These are phyloP conservation scores for Knufia fluminis DNA, from an alignment of 2,329 filamentous ascomycete species.

Conservation along the genomic window DNA sequence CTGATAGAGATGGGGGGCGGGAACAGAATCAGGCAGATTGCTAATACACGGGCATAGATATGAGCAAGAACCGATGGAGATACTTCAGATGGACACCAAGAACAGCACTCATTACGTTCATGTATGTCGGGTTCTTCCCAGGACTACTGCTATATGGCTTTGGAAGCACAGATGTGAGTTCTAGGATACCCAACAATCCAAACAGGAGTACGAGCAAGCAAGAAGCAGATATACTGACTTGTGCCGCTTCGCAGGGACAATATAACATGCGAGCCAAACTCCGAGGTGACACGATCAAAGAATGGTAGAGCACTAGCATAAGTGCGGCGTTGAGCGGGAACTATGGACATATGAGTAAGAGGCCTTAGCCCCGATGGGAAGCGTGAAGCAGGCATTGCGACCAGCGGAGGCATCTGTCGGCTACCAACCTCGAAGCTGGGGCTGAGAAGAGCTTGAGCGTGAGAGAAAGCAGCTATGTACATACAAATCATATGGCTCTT, in stretches of 20 bases:
- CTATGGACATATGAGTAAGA: slow-evolving; percentile 21
- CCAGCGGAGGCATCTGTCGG: not conserved
- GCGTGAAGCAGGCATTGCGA: not conserved
- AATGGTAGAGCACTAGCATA: slow-evolving; percentile 49
- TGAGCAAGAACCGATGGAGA: slow-evolving; percentile 76
- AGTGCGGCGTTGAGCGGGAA: slow-evolving; percentile 1
- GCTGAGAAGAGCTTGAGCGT: not conserved
- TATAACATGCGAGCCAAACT: slow-evolving; percentile 79
- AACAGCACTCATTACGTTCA: slow-evolving; percentile 69
- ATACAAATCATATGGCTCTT: no score
- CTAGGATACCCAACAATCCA: not conserved
- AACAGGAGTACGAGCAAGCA: not conserved
- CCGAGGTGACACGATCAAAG: slow-evolving; percentile 71
- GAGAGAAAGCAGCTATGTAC: not conserved
- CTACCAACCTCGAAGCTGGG: not conserved
- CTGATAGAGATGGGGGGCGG: not conserved
- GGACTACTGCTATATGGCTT: slow-evolving; percentile 59
- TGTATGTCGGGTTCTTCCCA: slow-evolving; percentile 68
- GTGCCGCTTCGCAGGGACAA: slow-evolving; percentile 57
- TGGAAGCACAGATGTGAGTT: slow-evolving; percentile 77
- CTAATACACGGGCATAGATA: slow-evolving; percentile 29
- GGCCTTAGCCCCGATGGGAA: not conserved
- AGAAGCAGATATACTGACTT: not conserved
- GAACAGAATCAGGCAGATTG: not conserved
- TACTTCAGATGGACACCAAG: slow-evolving; percentile 90